A percentile compares a stretch with the other conserved stretches of the same genome.
phyloP scores from a whole-genome alignment of 345 rosid species.

The Salix caprea region DNA sequence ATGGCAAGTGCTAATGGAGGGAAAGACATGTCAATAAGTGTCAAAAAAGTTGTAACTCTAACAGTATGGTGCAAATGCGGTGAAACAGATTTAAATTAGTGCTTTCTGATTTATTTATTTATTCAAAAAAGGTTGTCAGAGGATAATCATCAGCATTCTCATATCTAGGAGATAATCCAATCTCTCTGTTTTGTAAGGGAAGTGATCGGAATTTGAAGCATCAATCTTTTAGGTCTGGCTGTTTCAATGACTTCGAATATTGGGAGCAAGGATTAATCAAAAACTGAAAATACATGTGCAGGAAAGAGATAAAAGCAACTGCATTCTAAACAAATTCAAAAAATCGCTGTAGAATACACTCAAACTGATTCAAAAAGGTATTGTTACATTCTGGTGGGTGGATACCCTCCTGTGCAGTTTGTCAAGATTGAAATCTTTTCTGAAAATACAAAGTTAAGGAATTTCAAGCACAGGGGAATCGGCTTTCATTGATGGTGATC shows the following conservation, averaged over 20 bases:
- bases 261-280: not conserved
- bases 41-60: not conserved
- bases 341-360: not conserved
- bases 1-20: not conserved
- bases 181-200: not conserved
- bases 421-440: not conserved
- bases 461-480: not conserved
- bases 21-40: not conserved
- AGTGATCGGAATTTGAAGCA: not conserved
- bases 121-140: not conserved
- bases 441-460: not conserved
- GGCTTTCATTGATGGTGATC: not conserved
- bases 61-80: not conserved
- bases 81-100: not conserved
- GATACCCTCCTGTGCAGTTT: not conserved
- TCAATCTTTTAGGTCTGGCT: not conserved
- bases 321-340: not conserved
- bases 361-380: not conserved
- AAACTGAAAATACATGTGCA: not conserved
- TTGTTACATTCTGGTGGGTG: not conserved
- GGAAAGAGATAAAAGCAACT: not conserved
- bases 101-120: not conserved
- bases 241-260: not conserved
- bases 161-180: not conserved
- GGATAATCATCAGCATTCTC: not conserved